phyloP scores from a whole-genome alignment of 73 alveolate species.

The Paramecium sexaurelia region DNA sequence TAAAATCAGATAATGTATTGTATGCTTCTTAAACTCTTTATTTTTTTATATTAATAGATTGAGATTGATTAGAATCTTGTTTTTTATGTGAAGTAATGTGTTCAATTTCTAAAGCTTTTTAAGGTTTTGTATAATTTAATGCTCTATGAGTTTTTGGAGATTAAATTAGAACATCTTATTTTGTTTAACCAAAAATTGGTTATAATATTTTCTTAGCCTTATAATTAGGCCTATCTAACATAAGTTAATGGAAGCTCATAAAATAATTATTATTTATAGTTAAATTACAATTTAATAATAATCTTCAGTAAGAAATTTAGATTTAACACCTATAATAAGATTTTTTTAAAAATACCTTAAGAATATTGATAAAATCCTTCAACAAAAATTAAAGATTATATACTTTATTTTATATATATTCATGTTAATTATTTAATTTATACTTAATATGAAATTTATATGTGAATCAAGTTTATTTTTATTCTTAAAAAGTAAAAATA shows the following conservation, averaged over 20 bases:
- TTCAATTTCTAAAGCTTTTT: background rate
- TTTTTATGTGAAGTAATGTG: background rate
- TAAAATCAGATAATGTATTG: constrained; percentile 49
- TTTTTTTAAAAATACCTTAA: no score
- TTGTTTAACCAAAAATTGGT: background rate
- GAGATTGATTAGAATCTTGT: background rate
- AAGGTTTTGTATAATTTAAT: background rate
- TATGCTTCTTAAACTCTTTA: constrained; percentile 32
- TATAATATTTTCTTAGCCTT: background rate
- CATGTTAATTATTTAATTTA: no score
- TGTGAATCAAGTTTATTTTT: background rate
- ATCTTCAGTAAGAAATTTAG: background rate
- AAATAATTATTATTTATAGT: background rate
- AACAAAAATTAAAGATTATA: no score
- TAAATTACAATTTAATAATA: background rate
- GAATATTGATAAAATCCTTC: no score
- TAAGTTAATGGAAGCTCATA: constrained; percentile 13
- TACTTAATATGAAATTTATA: background rate
- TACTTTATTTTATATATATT: no score
- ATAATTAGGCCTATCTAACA: constrained; percentile 31
- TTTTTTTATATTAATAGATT: background rate
- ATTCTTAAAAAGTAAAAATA: background rate
- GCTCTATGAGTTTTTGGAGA: background rate
- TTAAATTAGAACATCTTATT: background rate
- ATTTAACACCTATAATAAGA: no score